Percentiles rank a stretch among this genome's conserved stretches.
phyloP scores from a whole-genome alignment of 2,329 filamentous ascomycete genomes.

The Aspergillus bombycis region DNA sequence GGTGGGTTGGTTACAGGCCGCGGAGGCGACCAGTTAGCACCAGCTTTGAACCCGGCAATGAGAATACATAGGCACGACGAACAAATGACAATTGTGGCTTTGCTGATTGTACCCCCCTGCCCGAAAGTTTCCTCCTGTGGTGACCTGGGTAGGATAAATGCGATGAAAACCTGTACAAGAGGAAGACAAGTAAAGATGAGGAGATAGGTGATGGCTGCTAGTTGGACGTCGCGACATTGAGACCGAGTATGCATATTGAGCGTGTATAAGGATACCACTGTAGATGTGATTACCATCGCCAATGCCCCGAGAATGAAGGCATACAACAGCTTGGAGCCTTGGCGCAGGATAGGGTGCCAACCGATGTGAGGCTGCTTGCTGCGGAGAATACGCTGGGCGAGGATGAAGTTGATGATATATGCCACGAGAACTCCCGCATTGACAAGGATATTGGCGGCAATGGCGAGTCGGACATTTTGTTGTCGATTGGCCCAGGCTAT shows the following conservation, averaged over 20 bases:
- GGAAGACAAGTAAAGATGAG: slow-evolving; percentile 69
- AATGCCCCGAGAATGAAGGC: slow-evolving; percentile 62
- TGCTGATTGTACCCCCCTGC: slow-evolving; percentile 66
- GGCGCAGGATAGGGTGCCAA: slow-evolving; percentile 62
- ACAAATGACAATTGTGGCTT: slow-evolving; percentile 66
- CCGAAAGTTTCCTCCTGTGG: slow-evolving; percentile 65
- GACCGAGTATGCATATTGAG: slow-evolving; percentile 53
- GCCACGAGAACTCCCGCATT: slow-evolving; percentile 74
- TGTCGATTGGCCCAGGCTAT: slow-evolving; percentile 58
- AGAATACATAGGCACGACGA: slow-evolving; percentile 60
- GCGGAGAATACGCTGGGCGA: slow-evolving; percentile 74
- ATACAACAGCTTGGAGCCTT: slow-evolving; percentile 62
- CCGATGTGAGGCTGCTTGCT: slow-evolving; percentile 72
- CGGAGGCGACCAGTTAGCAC: slow-evolving; percentile 56
- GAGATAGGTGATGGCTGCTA: slow-evolving; percentile 65
- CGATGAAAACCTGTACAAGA: slow-evolving; percentile 57
- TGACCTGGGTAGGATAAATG: slow-evolving; percentile 48
- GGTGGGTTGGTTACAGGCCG: slow-evolving; percentile 59
- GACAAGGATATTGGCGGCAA: slow-evolving; percentile 69
- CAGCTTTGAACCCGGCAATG: slow-evolving; percentile 71
- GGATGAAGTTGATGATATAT: slow-evolving; percentile 77
- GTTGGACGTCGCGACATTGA: slow-evolving; percentile 65
- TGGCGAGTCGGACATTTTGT: slow-evolving; percentile 51
- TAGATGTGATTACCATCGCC: slow-evolving; percentile 66
- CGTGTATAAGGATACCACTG: slow-evolving; percentile 70